Base-by-base conservation (phyloP, 139 green algal species). In the Auxenochlorella pyrenoidosa region DNA sequence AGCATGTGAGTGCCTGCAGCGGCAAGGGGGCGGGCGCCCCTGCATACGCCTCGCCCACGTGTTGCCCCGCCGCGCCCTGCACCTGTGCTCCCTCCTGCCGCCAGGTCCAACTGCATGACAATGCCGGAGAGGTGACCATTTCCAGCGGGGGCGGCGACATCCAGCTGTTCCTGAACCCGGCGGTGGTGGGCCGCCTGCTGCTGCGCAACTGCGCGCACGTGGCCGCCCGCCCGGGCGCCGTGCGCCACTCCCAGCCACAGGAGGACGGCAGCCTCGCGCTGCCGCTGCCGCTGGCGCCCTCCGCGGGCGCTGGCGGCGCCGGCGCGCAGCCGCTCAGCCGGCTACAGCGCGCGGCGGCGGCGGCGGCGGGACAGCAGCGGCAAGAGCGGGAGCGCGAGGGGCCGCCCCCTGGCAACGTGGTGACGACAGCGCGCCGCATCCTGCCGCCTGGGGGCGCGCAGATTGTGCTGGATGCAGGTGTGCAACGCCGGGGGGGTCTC, bases 81-180 rank as follows among this genome's bases (percentile, higher is more conserved):
- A 22, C 18, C 15, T 63, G 54, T 58, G 47, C 18, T 26, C 47
- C 44, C 41, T 1, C 32, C 30, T 82, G 10, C 18, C 54, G 1
- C 18, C 81, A 86, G 81, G 81, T 70, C 3, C 66, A 78, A 43
- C 66, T 86, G 82, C 58, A 75, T 4, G 80, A 85, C 63, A 76
- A 76, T 16, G 80, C 80, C 40, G 80, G 80, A 16, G 32, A 41
- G 0, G 63, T 85, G 10, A 85, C 40, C 60, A 58, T 85, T 3
- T 28, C 30, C 21, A 86, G 82, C 66, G 47, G 82, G 21, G 82
- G 82, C 65, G 82, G 82, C 82, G 66, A 79, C 82, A 51, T 86
- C 32, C 41, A 51, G 32, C 82, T 86, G 0, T 86, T 86, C 66
- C n/a, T 86, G 19, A 70, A 41, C 44, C 66, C 82, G 3, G 65